Evolutionary conservation across 805 yeast genomes (phyloP).

Genomic region (Spathaspora girioi): DNA sequence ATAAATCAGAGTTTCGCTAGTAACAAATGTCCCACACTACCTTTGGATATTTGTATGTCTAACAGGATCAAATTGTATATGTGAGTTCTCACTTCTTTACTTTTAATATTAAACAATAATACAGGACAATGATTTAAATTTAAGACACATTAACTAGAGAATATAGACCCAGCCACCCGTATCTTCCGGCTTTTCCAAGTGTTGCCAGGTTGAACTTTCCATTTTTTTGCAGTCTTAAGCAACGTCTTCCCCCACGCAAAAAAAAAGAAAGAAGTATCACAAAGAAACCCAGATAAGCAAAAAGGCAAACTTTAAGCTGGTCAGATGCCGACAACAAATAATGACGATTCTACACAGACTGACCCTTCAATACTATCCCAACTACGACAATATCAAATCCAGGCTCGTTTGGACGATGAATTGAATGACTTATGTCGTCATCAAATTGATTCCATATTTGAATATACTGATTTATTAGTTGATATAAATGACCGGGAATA

Average conservation of each 20-base stretch:
- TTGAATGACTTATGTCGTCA: constrained; percentile 15
- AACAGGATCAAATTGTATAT: no score
- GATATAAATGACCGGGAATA: constrained; percentile 4
- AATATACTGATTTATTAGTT: constrained; percentile 11
- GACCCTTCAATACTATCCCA: neutral
- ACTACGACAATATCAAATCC: constrained; percentile 3
- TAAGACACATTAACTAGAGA: no score
- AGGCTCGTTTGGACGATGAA: constrained; percentile 16
- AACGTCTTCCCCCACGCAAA: neutral
- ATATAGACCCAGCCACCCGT: no score
- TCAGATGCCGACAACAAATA: neutral
- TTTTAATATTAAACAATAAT: no score
- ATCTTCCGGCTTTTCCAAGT: no score
- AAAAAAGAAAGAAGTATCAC: neutral
- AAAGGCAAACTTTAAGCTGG: neutral
- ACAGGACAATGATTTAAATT: no score
- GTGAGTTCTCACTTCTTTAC: no score
- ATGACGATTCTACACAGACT: neutral
- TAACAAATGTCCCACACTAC: no score
- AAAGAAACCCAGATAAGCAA: neutral
- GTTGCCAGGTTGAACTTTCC: no score
- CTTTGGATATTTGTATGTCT: no score
- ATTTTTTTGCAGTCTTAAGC: no score
- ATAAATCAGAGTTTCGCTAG: no score
- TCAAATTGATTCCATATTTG: constrained; percentile 26